Evolutionary conservation across 768 basidiomycete species (phyloP), one percentile per base, ranked within the genome.

Genomic region (Panus rudis): DNA sequence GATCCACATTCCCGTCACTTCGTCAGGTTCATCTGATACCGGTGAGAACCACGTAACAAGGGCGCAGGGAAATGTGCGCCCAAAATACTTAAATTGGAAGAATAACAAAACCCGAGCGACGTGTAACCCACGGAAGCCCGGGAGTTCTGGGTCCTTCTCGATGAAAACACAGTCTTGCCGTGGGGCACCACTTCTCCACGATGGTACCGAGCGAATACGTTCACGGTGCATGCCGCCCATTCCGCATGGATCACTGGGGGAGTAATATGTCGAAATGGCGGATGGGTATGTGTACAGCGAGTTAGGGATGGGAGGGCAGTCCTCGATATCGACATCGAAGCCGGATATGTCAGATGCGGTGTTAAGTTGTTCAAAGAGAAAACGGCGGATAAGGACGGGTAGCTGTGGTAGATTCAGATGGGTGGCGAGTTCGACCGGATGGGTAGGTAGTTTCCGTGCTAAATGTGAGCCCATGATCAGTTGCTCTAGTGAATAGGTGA

Each of bases 1-100:
- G 1, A 55, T 33, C 61, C 61, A 65, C 52, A 64, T 53, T 0
- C 63, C 52, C 0, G 52, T 63, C 13, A 47, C 48, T n/a, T 39
- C 22, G 31, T 62, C 56, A 0, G 56, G 58, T 0, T 32, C 24
- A 2, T 57, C 44, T 8, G n/a, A 31, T 4, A 52, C 32, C 5
- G 32, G 26, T n/a, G 51, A 43, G 19, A 60, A 58, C 56, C 59
- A 63, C 1, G 38, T 7, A 0, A 59, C 41, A 2, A 55, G 28
- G 0, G 59, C 55, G 43, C 60, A 62, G 4, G 51, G 46, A 17
- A 56, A 61, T 2, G 20, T 16, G 1, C 8, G 37, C 0, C 37
- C 23, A 1, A 39, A 32, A 37, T 32, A 41, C 2, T 6, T 13
- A 28, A 63, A 58, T 1, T 52, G 56, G 10, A 63, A 58, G 40